These are phyloP conservation scores for Xylaria flabelliformis DNA, from an alignment of 495 filamentous ascomycete genomes.

Conservation along the genomic window DNA sequence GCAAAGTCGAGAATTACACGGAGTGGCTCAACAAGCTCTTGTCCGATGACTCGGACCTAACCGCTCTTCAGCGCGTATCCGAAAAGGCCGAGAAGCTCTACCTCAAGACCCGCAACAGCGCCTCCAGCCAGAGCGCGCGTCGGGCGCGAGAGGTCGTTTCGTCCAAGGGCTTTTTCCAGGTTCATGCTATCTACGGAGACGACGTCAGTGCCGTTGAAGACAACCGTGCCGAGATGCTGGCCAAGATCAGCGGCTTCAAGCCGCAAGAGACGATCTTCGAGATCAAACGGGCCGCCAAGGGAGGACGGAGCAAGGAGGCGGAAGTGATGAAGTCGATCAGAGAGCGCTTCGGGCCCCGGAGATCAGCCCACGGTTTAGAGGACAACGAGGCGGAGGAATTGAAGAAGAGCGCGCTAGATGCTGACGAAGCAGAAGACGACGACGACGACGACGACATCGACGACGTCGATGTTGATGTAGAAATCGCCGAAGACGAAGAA, in stretches of 20 bases:
- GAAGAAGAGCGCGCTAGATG: conserved; percentile 34
- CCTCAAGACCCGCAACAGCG: conserved; percentile 83
- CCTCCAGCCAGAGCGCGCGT: conserved; percentile 86
- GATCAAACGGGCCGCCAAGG: conserved; percentile 72
- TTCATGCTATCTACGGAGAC: conserved; percentile 80
- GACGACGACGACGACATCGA: conserved; percentile 34
- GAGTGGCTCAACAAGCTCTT: conserved; percentile 83
- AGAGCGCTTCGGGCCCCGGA: conserved; percentile 63
- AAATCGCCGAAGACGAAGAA: conserved; percentile 52
- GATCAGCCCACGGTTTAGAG: conserved; percentile 39
- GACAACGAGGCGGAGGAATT: conserved; percentile 44
- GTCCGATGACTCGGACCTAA: conserved; percentile 75
- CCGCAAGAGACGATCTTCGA: conserved; percentile 96
- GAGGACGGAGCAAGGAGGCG: conserved; percentile 69
- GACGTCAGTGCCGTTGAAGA: conserved; percentile 66
- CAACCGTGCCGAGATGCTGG: conserved; percentile 82
- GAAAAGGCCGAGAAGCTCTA: conserved; percentile 93
- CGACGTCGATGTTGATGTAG: conserved; percentile 48
- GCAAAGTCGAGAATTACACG: conserved; percentile 70
- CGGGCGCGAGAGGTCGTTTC: conserved; percentile 75
- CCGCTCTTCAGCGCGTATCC: conserved; percentile 70
- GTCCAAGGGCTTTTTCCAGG: conserved; percentile 68
- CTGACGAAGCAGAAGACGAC: conserved; percentile 41
- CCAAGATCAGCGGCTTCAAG: conserved; percentile 81
- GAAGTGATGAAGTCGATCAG: conserved; percentile 77